Conservation (phyloP, 371 early-diverging fungal species). For the Actinomortierella ambigua region DNA sequence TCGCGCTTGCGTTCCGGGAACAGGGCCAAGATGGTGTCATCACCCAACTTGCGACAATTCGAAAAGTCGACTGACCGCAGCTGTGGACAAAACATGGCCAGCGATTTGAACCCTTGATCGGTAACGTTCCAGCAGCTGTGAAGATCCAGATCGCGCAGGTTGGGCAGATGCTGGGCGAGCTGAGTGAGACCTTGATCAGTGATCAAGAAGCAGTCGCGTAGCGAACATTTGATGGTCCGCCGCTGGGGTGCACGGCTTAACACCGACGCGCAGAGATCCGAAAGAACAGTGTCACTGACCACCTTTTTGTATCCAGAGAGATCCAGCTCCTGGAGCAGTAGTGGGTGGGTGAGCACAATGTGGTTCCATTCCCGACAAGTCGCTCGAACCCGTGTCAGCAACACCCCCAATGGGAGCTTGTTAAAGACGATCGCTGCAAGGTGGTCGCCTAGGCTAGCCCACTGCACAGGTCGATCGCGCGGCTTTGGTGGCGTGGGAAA, state of each 20-base stretch:
- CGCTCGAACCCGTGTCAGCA: conserved; percentile 14
- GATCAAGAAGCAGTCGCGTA: conserved; percentile 49
- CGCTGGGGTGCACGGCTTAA: conserved; percentile 10
- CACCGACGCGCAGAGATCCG: conserved; percentile 19
- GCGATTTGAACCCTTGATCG: conserved; percentile 59
- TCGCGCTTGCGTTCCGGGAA: conserved; percentile 44
- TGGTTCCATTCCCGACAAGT: conserved; percentile 39
- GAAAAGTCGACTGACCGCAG: conserved; percentile 65
- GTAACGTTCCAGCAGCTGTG: conserved; percentile 83
- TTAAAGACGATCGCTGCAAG: no score
- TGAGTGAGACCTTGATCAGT: conserved; percentile 54
- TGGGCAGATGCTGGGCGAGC: conserved; percentile 44
- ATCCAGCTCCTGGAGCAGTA: conserved; percentile 48
- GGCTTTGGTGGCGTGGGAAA: no score
- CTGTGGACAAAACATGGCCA: conserved; percentile 51
- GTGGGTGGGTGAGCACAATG: conserved; percentile 38
- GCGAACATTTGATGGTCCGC: conserved; percentile 22
- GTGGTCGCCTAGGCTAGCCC: no score
- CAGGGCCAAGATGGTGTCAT: conserved; percentile 59
- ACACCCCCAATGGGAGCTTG: neutral
- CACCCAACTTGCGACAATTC: conserved; percentile 83
- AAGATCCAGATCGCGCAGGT: conserved; percentile 61
- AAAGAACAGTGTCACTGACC: conserved; percentile 48
- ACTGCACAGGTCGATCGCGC: no score
- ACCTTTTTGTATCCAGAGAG: conserved; percentile 49